These are phyloP conservation scores for Monilinia aucupariae DNA, from an alignment of 2,329 filamentous ascomycete genomes.

Conservation along the genomic window DNA sequence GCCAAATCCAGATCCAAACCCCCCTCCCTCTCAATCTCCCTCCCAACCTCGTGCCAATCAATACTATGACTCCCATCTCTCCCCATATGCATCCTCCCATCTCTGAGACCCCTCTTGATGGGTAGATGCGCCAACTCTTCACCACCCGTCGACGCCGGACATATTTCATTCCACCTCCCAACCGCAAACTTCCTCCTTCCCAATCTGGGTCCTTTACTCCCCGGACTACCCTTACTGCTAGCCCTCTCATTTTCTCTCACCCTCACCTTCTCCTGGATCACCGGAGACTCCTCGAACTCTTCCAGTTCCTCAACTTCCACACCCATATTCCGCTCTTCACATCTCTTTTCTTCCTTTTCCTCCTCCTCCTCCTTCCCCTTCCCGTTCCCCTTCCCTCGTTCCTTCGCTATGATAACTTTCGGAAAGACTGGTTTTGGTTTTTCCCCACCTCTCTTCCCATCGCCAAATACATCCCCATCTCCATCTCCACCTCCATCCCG, in stretches of 20 bases:
- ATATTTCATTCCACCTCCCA: not conserved
- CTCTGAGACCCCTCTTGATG: not conserved
- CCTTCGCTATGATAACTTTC: not conserved
- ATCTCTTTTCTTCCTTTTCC: not conserved
- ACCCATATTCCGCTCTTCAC: not conserved
- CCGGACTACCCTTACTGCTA: too few species aligned
- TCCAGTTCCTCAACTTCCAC: not conserved
- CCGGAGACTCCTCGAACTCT: not conserved
- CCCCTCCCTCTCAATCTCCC: not conserved
- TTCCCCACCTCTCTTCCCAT: not conserved
- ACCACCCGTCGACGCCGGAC: too few species aligned
- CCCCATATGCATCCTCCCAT: not conserved
- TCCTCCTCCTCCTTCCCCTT: not conserved
- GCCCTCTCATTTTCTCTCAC: not conserved
- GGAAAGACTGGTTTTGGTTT: not conserved
- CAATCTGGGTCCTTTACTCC: not conserved
- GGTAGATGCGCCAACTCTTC: not conserved
- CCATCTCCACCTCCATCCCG: not conserved
- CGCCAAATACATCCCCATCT: not conserved
- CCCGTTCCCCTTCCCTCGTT: not conserved
- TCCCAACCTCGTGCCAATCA: not conserved
- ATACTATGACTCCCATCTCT: not conserved
- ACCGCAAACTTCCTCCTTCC: conserved; percentile 2
- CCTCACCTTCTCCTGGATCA: not conserved
- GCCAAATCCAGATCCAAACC: not conserved